phyloP scores from a whole-genome alignment of 768 basidiomycete species.

The Podaxis pistillaris region DNA sequence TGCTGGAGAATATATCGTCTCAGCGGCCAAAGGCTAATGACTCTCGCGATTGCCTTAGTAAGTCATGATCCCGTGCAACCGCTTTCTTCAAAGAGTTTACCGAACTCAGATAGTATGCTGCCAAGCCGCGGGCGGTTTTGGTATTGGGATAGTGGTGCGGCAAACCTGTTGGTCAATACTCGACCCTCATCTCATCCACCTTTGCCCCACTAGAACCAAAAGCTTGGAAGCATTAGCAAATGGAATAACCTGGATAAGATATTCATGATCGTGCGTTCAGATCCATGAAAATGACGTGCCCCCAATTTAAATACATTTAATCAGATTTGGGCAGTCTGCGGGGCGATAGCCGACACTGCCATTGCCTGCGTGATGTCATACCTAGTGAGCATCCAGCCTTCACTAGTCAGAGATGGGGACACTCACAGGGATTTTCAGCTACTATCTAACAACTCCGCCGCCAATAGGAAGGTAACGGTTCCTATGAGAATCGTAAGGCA shows the following conservation, averaged over 20 bases:
- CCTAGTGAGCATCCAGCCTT: not conserved
- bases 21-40: not conserved
- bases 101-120: not conserved
- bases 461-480: not conserved
- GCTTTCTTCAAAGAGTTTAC: not conserved
- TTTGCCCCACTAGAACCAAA: not conserved
- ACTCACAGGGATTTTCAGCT: not conserved
- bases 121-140: not conserved
- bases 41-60: not conserved
- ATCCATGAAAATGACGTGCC: too few relatives aligned
- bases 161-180: not conserved
- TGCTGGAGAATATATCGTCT: conserved; percentile 7
- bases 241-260: not conserved
- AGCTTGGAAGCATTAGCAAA: not conserved
- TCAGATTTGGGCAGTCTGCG: not conserved
- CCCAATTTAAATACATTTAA: not conserved
- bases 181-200: not conserved
- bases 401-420: not conserved
- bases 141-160: conserved; percentile 1
- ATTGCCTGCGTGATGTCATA: not conserved
- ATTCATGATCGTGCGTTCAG: not conserved
- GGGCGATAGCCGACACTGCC: not conserved
- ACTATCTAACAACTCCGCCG: not conserved
- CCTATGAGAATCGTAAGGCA: not conserved
- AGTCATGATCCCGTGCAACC: not conserved